Evolutionary conservation across 225 moss, liverwort and hornwort genomes (phyloP).

Genomic region (Marchantia polymorpha): DNA sequence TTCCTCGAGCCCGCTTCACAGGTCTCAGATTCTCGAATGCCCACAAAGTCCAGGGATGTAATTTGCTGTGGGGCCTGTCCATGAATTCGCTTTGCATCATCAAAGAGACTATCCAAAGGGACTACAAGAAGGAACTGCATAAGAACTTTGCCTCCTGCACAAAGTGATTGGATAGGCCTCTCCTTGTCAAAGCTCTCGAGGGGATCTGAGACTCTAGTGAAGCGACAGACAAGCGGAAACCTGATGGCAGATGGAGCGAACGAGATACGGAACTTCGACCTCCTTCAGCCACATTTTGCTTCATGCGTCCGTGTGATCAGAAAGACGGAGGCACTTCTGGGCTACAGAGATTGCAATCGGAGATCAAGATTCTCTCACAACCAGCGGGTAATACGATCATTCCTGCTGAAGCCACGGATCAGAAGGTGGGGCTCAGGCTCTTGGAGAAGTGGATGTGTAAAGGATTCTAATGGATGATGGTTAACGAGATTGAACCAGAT

Average conservation of each 20-base stretch:
- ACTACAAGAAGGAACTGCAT: neutral
- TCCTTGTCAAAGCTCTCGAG: neutral
- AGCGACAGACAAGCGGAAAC: neutral
- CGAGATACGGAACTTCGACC: neutral
- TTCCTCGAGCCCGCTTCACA: neutral
- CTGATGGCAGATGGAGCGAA: neutral
- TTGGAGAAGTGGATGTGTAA: too few relatives aligned
- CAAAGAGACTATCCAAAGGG: neutral
- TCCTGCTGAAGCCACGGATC: neutral
- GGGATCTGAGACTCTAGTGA: neutral
- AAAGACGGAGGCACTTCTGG: neutral
- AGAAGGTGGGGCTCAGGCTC: neutral
- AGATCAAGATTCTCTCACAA: neutral
- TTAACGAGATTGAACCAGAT: neutral
- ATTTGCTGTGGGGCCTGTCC: neutral
- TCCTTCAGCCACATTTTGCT: neutral
- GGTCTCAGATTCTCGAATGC: neutral
- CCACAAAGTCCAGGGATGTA: neutral
- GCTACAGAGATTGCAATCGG: neutral
- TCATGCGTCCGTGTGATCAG: neutral
- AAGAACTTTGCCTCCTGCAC: neutral
- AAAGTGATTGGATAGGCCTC: neutral
- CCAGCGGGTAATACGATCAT: neutral
- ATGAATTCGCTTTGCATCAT: neutral
- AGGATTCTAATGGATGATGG: too few relatives aligned